Conservation (phyloP, 257 asterid genomes). For the Lycium ferocissimum region DNA sequence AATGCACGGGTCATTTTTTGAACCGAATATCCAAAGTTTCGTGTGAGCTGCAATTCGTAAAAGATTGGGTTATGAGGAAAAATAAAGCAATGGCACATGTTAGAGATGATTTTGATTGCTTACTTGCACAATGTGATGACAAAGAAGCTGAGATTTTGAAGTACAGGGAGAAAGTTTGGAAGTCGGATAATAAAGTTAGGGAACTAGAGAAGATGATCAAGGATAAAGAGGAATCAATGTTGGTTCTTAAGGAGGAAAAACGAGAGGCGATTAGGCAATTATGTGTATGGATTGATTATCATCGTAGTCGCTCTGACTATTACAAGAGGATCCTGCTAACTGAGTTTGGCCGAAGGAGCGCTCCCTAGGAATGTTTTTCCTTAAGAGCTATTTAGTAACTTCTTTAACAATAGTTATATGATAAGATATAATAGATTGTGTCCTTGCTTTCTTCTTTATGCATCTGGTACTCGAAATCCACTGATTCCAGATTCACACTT, state of each 20-base stretch:
- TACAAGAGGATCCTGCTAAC: conserved; percentile 62
- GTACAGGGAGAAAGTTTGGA: conserved; percentile 68
- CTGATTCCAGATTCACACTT: not conserved
- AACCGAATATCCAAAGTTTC: conserved; percentile 75
- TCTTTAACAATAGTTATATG: not conserved
- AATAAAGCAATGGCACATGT: conserved; percentile 46
- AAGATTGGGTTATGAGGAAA: conserved; percentile 73
- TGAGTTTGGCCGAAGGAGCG: conserved; percentile 42
- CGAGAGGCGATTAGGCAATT: conserved; percentile 92
- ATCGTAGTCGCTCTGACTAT: conserved; percentile 66
- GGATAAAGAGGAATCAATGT: conserved; percentile 67
- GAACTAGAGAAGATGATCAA: conserved; percentile 67
- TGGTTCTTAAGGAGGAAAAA: conserved; percentile 72
- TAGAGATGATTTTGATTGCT: conserved; percentile 59
- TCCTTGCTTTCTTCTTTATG: not conserved
- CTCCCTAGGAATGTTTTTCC: conserved; percentile 20
- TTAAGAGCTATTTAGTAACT: not conserved
- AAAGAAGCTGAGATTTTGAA: conserved; percentile 73
- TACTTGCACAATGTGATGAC: conserved; percentile 61
- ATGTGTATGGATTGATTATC: conserved; percentile 92
- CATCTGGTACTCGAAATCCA: conserved; percentile 21
- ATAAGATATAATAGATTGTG: not conserved
- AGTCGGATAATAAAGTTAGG: conserved; percentile 65
- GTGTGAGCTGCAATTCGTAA: conserved; percentile 67
- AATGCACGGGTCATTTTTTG: conserved; percentile 57